Conservation (phyloP, 2,329 filamentous ascomycete species). For the Monosporascus sp. region DNA sequence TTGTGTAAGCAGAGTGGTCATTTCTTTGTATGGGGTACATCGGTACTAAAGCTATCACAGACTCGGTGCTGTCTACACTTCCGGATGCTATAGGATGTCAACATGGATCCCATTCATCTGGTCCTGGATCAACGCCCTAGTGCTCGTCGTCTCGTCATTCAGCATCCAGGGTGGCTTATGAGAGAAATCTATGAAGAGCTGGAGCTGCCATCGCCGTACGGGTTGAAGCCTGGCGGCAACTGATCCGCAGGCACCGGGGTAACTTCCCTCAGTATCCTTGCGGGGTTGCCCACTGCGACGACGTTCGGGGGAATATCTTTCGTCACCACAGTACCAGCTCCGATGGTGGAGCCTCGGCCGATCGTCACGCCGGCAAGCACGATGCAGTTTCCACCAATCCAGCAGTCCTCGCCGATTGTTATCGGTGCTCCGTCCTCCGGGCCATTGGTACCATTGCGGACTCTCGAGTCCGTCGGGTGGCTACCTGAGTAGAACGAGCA, state of each 20-base stretch:
- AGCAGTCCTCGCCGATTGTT: constrained; percentile 73
- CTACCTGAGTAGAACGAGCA: constrained; percentile 69
- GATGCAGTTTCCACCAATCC: constrained; percentile 67
- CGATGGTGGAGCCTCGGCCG: constrained; percentile 67
- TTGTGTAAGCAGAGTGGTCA: constrained; percentile 57
- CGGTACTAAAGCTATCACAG: constrained; percentile 34
- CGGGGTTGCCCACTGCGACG: constrained; percentile 64
- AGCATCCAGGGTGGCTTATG: constrained; percentile 86
- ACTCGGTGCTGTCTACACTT: constrained; percentile 72
- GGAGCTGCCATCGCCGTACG: not conserved
- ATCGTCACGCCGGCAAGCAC: constrained; percentile 75
- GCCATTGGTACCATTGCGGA: constrained; percentile 69
- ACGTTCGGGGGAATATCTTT: constrained; percentile 64
- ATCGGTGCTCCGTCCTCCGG: constrained; percentile 73
- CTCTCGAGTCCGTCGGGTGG: constrained; percentile 69
- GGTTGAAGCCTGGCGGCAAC: constrained; percentile 15
- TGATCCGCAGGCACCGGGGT: constrained; percentile 12
- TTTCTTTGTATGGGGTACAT: not conserved
- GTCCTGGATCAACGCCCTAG: constrained; percentile 76
- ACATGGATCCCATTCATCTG: constrained; percentile 92
- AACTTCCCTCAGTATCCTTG: constrained; percentile 43
- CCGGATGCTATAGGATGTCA: constrained; percentile 84
- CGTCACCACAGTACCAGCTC: constrained; percentile 79
- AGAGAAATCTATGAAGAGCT: constrained; percentile 19
- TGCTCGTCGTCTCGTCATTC: constrained; percentile 82